Conservation (phyloP, 163 green algal genomes). For the Scenedesmus sp. region DNA sequence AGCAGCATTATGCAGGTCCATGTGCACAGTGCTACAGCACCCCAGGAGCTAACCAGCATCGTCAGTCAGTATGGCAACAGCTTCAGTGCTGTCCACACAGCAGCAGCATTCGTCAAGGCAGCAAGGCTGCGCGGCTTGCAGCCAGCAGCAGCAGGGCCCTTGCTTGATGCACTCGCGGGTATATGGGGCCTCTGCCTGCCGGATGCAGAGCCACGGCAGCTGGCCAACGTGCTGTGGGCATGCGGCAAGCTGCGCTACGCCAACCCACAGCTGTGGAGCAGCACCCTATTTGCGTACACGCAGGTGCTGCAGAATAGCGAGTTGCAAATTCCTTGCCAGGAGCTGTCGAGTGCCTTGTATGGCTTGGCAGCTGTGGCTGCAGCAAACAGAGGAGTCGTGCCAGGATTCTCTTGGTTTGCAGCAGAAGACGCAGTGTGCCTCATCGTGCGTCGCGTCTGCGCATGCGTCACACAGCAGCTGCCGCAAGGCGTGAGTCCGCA, state of each 20-base stretch:
- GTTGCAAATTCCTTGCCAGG: background rate
- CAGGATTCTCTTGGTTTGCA: background rate
- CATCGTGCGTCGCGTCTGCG: background rate
- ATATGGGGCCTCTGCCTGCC: background rate
- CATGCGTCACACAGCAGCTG: background rate
- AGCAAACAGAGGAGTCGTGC: background rate
- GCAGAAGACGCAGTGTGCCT: background rate
- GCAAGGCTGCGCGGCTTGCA: background rate
- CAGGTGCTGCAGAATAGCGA: background rate
- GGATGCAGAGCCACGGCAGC: too few relatives aligned
- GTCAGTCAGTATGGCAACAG: background rate
- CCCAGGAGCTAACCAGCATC: background rate
- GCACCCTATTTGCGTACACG: background rate
- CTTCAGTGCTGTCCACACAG: background rate
- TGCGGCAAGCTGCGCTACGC: constrained; percentile 28
- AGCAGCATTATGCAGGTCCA: too few relatives aligned
- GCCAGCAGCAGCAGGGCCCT: background rate
- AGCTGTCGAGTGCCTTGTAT: background rate
- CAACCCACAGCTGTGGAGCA: background rate
- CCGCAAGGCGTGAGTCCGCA: background rate
- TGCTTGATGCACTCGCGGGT: background rate
- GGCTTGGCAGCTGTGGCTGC: background rate
- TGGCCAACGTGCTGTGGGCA: constrained; percentile 27
- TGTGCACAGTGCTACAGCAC: background rate
- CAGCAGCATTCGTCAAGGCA: background rate